Base-by-base conservation (phyloP, 2,329 filamentous ascomycete species). In the Aureobasidium sp. region DNA sequence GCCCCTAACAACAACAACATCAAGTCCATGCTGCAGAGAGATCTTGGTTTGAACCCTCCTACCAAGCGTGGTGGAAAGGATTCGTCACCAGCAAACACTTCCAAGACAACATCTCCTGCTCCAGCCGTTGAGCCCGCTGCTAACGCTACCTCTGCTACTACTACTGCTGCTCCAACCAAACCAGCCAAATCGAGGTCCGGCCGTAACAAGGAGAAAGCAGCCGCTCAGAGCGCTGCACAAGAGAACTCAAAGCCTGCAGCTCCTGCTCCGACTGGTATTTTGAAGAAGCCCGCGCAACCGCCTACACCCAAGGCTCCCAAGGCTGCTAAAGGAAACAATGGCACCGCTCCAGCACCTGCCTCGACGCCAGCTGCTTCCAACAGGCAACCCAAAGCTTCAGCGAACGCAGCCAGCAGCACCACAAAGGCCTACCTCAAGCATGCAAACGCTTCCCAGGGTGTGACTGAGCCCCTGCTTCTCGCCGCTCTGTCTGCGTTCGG, bases 401-500 rank as follows among this genome's bases (percentile, higher is more conserved):
- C 57, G 6, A 59, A 62, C 29, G 42, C 57, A 46, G 67, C 44
- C 8, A 53, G 62, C 13, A 46, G 65, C 66, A 80, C 82, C 8
- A 68, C 65, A 20, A 87, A 89, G 67, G 79, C 78, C 15, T 81
- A 80, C 69, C 72, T 81, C 61, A 81, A 81, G 65, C 79, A 81
- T 65, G 79, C 79, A 36, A 96, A 95, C 71, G 85, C 90, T 12
- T 94, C 91, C 0, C 93, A 97, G 71, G 93, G 93, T 15, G 89
- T 97, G 51, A 97, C 91, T 0, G 93, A 97, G 70, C 78, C 87
- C 0, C 76, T 91, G 0, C 84, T 97, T 1, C 86, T 88, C 68
- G 83, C 88, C 67, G 86, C 89, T 0, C 85, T 97, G 71, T 82
- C 86, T 48, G 75, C 77, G 0, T 96, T 91, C 68, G 93, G 93